A percentile compares a stretch with the other conserved stretches of the same genome.
These are phyloP conservation scores for Chenopodium formosanum DNA, from an alignment of 148 eudicot genomes.

Conservation along the genomic window DNA sequence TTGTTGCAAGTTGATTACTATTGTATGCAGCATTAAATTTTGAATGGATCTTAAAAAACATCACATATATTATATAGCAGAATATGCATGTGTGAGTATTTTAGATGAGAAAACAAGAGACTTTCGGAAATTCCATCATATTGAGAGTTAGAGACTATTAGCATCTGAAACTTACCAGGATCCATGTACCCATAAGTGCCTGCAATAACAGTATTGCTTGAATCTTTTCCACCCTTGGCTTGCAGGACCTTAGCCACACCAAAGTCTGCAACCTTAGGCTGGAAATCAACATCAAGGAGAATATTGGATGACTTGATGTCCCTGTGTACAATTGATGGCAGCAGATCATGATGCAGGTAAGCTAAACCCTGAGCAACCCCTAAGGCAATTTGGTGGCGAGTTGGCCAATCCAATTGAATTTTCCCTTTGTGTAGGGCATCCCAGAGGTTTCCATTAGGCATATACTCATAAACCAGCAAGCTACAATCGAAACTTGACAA, in stretches of 20 bases:
- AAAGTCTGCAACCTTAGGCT: conserved; percentile 92
- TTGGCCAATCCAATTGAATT: conserved; percentile 69
- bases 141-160: conserved; percentile 6
- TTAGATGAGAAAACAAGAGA: not conserved
- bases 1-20: not conserved
- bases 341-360: conserved; percentile 85
- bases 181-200: conserved; percentile 98
- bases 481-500: conserved; percentile 62
- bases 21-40: not conserved
- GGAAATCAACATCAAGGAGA: conserved; percentile 72
- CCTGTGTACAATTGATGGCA: conserved; percentile 82
- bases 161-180: conserved; percentile 57
- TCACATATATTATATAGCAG: not conserved
- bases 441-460: conserved; percentile 96
- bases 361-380: conserved; percentile 91
- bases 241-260: conserved; percentile 92
- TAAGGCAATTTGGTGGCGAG: conserved; percentile 73
- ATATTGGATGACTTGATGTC: conserved; percentile 94
- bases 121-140: not conserved
- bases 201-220: conserved; percentile 61
- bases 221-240: conserved; percentile 66
- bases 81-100: not conserved
- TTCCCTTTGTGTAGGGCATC: conserved; percentile 87
- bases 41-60: not conserved
- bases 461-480: conserved; percentile 88